A percentile compares a stretch with the other conserved stretches of the same genome.
phyloP scores from a whole-genome alignment of 1,139 yeast species.

The Yamadazyma oceani region DNA sequence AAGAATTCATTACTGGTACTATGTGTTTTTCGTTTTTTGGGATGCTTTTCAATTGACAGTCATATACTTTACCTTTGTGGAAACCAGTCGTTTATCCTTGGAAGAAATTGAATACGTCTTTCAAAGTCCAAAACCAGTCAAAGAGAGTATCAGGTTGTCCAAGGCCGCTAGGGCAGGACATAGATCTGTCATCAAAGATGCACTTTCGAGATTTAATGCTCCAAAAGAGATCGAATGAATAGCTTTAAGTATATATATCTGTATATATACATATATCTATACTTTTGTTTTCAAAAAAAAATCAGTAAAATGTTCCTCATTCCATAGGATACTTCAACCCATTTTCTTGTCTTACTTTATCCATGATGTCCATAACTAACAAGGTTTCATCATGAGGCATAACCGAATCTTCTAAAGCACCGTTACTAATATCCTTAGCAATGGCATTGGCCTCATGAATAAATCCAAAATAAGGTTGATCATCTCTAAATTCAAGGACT shows the following conservation, averaged over 20 bases:
- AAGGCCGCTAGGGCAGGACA: conserved; percentile 7
- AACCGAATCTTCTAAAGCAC: conserved; percentile 30
- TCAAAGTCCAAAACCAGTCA: conserved; percentile 7
- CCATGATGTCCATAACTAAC: conserved; percentile 45
- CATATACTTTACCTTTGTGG: conserved; percentile 29
- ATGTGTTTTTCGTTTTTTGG: conserved; percentile 21
- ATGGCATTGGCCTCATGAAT: conserved; percentile 54
- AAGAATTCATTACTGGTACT: conserved; percentile 21
- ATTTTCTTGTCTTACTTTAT: conserved; percentile 39
- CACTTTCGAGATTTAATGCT: not conserved
- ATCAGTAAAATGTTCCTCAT: conserved; percentile 6
- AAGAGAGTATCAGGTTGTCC: conserved; percentile 13
- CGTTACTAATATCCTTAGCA: conserved; percentile 40
- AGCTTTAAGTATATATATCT: not conserved
- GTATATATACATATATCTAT: not conserved
- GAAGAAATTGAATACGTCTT: conserved; percentile 29
- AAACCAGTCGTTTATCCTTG: conserved; percentile 26
- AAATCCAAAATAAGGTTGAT: conserved; percentile 41
- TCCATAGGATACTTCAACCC: conserved; percentile 45
- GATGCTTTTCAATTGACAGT: conserved; percentile 18
- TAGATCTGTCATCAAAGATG: conserved; percentile 1
- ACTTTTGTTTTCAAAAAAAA: too few species aligned
- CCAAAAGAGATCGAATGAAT: not conserved
- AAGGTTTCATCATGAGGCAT: conserved; percentile 48
- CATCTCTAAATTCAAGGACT: conserved; percentile 27